Conservation (phyloP, 2,329 filamentous ascomycete genomes). For the Epichloe sp. region DNA sequence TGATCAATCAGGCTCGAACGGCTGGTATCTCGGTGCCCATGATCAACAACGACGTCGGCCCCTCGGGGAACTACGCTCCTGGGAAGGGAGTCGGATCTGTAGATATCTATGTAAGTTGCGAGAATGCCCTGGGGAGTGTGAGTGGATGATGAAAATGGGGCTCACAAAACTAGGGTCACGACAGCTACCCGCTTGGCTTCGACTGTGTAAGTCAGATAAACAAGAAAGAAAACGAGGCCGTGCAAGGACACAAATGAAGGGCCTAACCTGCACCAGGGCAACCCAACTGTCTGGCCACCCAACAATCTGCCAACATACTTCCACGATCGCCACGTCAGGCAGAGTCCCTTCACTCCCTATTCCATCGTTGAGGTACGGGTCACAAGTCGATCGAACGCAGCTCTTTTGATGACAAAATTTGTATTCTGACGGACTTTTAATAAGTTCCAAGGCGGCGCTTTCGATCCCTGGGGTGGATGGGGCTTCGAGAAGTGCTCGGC, state of each 20-base stretch:
- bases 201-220: conserved; percentile 21
- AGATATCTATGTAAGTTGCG: conserved; percentile 41
- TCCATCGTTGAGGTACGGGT: conserved; percentile 41
- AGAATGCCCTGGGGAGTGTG: background rate
- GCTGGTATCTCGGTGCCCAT: conserved; percentile 62
- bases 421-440: background rate
- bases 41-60: conserved; percentile 60
- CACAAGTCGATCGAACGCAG: background rate
- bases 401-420: too few relatives aligned
- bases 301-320: conserved; percentile 40
- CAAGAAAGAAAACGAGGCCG: background rate
- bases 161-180: conserved; percentile 12
- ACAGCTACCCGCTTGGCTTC: conserved; percentile 31
- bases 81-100: conserved; percentile 39
- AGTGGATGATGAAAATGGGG: background rate
- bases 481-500: conserved; percentile 55
- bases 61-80: conserved; percentile 48
- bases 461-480: conserved; percentile 61
- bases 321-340: conserved; percentile 17
- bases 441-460: conserved; percentile 59
- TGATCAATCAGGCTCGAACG: conserved; percentile 53
- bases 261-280: conserved; percentile 10
- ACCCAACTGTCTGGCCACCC: conserved; percentile 46
- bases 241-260: background rate
- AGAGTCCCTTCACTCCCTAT: conserved; percentile 54